Evolutionary conservation across 495 filamentous ascomycete species (phyloP), one percentile per base, ranked within the genome.

Genomic region (Staphylotrichum longicolle): DNA sequence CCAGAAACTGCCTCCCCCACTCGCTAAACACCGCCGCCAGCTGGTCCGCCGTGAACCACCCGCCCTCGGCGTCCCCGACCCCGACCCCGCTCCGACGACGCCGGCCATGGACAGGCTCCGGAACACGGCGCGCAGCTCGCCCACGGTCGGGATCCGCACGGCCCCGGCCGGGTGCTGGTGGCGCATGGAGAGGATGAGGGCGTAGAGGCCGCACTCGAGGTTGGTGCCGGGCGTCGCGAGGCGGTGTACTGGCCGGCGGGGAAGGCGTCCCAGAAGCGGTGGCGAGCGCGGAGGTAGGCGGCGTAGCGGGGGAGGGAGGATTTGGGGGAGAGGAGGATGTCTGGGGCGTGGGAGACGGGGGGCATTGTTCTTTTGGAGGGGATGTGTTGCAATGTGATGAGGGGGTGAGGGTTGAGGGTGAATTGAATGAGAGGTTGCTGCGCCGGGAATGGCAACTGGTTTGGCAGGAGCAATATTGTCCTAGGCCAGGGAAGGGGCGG

Each of bases 121-220:
- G 9, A 60, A 62, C 1, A 60, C 47, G 0, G 4, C 34, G 32
- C 61, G n/a, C 55, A 64, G 12, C 37, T 62, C 58, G 15, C 47
- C 55, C 46, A 66, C 0, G 11, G 58, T 54, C 8, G 66, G 58
- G 3, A 53, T 12, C 41, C 54, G 11, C 40, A 35, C 39, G 39
- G 3, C 41, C 30, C 11, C 12, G 8, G 3, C 15, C 11, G 50
- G 34, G 35, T 34, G 20, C 39, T 66, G 63, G 30, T 60, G 44
- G 39, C 6, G 39, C 41, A 64, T 53, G 5, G 60, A 63, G 6
- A 68, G 45, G 1, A 48, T 34, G 15, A 66, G 20, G 2, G 67
- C 67, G 34, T 69, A 20, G 2, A 69, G 40, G 4, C 53, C 67
- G 62, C 67, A 69, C 40, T 66, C 58, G 14, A 69, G 64, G 44